Conservation (phyloP, 2,329 filamentous ascomycete species). For the Talaromyces funiculosus region DNA sequence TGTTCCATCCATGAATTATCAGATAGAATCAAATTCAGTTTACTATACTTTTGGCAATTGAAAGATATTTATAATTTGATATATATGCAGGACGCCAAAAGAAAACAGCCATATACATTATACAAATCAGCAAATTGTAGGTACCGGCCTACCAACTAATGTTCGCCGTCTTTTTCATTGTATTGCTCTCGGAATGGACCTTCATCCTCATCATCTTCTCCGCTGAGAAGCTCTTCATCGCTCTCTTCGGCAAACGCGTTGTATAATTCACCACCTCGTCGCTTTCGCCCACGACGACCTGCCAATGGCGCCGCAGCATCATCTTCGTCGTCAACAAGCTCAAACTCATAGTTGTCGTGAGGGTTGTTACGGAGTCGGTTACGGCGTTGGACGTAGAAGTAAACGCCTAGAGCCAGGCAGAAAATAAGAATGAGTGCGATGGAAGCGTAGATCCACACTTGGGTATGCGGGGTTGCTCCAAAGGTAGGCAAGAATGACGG, state of each 20-base stretch:
- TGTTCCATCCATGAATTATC: no score
- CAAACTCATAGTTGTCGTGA: conserved; percentile 86
- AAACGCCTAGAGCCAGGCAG: conserved; percentile 71
- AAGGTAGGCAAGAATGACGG: conserved; percentile 88
- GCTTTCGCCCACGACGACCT: conserved; percentile 47
- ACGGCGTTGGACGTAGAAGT: conserved; percentile 73
- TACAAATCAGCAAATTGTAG: not conserved
- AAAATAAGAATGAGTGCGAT: conserved; percentile 80
- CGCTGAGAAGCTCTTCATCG: conserved; percentile 61
- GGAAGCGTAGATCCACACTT: conserved; percentile 89
- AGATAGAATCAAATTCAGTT: no score
- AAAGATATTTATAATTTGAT: not conserved
- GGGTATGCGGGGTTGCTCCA: conserved; percentile 77
- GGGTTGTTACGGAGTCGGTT: conserved; percentile 68
- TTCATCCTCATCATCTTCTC: conserved; percentile 31
- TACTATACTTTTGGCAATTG: not conserved
- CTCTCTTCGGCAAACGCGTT: conserved; percentile 95
- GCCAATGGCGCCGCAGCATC: conserved; percentile 28
- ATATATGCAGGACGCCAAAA: not conserved
- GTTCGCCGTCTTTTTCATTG: conserved; percentile 8
- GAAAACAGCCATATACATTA: not conserved
- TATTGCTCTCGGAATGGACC: conserved; percentile 29
- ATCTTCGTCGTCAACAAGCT: conserved; percentile 75
- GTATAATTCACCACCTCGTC: conserved; percentile 81
- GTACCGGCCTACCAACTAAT: not conserved